phyloP scores from a whole-genome alignment of 2,329 filamentous ascomycete genomes.

The Neurospora sp. region DNA sequence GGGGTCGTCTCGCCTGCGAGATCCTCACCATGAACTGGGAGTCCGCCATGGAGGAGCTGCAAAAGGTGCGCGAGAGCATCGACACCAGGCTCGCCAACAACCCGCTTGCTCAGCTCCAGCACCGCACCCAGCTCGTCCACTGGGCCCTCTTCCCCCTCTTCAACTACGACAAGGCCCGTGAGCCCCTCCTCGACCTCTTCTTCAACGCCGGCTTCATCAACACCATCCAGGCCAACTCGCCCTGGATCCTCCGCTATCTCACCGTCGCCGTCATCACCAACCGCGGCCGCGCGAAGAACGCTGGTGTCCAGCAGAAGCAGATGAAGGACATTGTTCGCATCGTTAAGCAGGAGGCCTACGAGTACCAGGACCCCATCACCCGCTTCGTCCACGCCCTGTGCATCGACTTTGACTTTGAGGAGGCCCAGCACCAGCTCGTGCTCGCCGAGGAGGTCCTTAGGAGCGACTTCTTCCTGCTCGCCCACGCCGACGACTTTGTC shows the following conservation, averaged over 20 bases:
- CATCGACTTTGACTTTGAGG: constrained; percentile 93
- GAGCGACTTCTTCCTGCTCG: constrained; percentile 89
- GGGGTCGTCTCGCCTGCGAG: constrained; percentile 95
- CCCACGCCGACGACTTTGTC: constrained; percentile 78
- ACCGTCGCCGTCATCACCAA: constrained; percentile 92
- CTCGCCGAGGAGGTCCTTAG: constrained; percentile 87
- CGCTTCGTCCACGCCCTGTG: constrained; percentile 95
- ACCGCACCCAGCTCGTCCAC: constrained; percentile 96
- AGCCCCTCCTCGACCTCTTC: constrained; percentile 88
- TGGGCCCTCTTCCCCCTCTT: constrained; percentile 99
- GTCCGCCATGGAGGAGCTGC: constrained; percentile 77
- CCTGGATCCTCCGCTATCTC: constrained; percentile 92
- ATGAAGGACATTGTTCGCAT: constrained; percentile 95
- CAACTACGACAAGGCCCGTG: constrained; percentile 88
- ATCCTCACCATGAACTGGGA: constrained; percentile 96
- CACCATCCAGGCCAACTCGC: constrained; percentile 96
- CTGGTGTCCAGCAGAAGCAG: constrained; percentile 88
- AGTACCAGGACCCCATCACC: constrained; percentile 92
- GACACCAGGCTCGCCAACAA: constrained; percentile 95
- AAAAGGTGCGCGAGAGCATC: constrained; percentile 84
- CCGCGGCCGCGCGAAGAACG: constrained; percentile 71
- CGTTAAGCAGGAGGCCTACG: constrained; percentile 93
- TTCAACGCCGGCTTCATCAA: constrained; percentile 98
- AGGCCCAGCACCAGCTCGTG: constrained; percentile 79
- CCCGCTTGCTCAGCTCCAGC: constrained; percentile 86